Evolutionary conservation across 345 rosid genomes (phyloP).

Genomic region (Corymbia maculata): DNA sequence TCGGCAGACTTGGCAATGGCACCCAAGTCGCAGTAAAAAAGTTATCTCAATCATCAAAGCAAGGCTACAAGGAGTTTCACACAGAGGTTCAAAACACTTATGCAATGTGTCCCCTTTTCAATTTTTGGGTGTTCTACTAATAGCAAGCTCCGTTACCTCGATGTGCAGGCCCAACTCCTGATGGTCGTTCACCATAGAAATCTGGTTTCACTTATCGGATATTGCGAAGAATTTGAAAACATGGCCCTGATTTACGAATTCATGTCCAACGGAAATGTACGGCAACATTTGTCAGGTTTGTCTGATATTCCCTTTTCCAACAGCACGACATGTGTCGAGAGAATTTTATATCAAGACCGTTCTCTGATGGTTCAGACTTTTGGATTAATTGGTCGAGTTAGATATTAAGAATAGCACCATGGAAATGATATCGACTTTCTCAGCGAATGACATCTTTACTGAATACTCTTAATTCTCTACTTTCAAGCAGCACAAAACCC

Average conservation of each 20-base stretch:
- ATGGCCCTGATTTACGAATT: slow-evolving; percentile 23
- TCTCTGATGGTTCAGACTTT: neutral
- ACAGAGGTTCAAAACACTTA: slow-evolving; percentile 4
- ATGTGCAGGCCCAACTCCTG: slow-evolving; percentile 9
- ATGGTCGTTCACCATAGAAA: slow-evolving; percentile 19
- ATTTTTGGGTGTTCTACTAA: neutral
- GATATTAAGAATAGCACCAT: too few relatives aligned
- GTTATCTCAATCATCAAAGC: slow-evolving; percentile 7
- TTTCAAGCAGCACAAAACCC: neutral
- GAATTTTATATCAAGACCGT: too few relatives aligned
- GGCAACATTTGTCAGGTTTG: neutral
- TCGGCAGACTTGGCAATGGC: slow-evolving; percentile 7
- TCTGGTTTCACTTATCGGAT: slow-evolving; percentile 18
- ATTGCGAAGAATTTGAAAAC: slow-evolving; percentile 10
- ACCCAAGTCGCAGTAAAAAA: slow-evolving; percentile 14
- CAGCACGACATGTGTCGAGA: neutral
- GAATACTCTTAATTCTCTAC: too few relatives aligned
- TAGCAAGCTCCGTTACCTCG: neutral
- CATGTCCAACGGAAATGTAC: slow-evolving; percentile 23
- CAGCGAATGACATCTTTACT: too few relatives aligned
- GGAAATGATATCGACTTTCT: too few relatives aligned
- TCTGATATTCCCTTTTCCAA: too few relatives aligned
- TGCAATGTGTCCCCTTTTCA: neutral
- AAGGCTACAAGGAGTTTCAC: slow-evolving; percentile 19
- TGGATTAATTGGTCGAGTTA: neutral